Evolutionary conservation across 441 rosid genomes (phyloP).

Genomic region (Populus hybrid): DNA sequence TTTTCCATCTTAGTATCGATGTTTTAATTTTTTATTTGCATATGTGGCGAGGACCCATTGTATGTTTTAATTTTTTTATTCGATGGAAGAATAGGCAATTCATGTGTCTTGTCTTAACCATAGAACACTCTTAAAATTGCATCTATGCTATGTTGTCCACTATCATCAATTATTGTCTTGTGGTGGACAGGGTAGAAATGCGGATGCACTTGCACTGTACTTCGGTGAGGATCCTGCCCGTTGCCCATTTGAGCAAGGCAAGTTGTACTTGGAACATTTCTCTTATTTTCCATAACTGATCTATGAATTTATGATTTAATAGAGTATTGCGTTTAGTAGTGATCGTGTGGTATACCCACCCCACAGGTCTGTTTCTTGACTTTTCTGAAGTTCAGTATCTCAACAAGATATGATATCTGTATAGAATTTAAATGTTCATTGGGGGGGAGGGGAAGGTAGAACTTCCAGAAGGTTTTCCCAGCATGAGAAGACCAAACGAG

Average conservation of each 20-base stretch:
- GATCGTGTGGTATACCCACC: too few relatives aligned
- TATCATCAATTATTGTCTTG: slow-evolving; percentile 21
- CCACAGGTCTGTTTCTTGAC: background rate
- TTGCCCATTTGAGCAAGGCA: slow-evolving; percentile 99
- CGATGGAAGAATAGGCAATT: too few relatives aligned
- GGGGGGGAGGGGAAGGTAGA: background rate
- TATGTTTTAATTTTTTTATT: too few relatives aligned
- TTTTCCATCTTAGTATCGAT: too few relatives aligned
- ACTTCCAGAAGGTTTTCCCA: background rate
- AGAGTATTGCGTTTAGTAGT: background rate
- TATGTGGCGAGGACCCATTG: too few relatives aligned
- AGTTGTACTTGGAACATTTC: background rate
- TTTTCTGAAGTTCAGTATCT: too few relatives aligned
- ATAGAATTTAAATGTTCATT: background rate
- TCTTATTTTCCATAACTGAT: background rate
- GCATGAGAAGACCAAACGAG: background rate
- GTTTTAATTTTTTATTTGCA: too few relatives aligned
- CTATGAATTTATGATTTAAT: background rate
- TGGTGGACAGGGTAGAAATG: slow-evolving; percentile 85
- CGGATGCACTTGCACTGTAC: slow-evolving; percentile 91
- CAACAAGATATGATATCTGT: too few relatives aligned
- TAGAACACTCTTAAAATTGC: too few relatives aligned
- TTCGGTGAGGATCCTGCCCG: slow-evolving; percentile 97
- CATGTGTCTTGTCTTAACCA: too few relatives aligned
- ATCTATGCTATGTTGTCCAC: background rate